Evolutionary conservation across 1,284 basidiomycete genomes (phyloP), one percentile per base, ranked within the genome.

Genomic region (Phellopilus nigrolimitatus): DNA sequence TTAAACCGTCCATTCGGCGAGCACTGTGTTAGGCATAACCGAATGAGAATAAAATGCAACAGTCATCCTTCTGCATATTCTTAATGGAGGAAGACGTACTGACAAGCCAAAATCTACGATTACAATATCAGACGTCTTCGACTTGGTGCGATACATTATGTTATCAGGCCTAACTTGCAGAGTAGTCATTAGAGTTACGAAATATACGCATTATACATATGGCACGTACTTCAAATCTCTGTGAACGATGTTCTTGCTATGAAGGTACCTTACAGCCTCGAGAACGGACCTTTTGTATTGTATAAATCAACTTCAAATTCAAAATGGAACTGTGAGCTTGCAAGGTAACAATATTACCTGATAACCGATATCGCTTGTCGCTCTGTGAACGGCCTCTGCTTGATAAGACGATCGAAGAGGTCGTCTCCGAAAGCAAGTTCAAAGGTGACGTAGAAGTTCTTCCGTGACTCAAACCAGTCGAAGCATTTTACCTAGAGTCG

Each of bases 401-500:
- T 12, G 7, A 30, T 12, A 30, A 46, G 31, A n/a, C 21, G 12
- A 0, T 34, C 28, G 5, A 40, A 22, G 3, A 49, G 25, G 1
- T 28, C 39, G 15, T 22, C 21, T 5, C 48, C 39, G 17, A n/a
- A 9, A 10, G 31, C 12, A 19, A 22, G 24, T 15, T 49, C 38
- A 21, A 25, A 33, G 13, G 28, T 31, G 7, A 49, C 13, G 33
- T 49, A 49, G 28, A 19, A 42, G 19, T 42, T 30, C 13, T 19
- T 22, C 15, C 13, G 17, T 4, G 48, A 42, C 19, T 49, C 48
- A 24, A 49, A 49, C 13, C 2, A 42, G 27, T 49, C 48, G 21
- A 42, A 43, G 17, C 33, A 49, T 15, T 15, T 33, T 10, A 42
- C 30, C 48, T 49, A 12, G 13, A 30, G n/a, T 13, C 2, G 19